These are phyloP conservation scores for Phaseolus coccineus DNA, from an alignment of 331 rosid genomes.

Conservation along the genomic window DNA sequence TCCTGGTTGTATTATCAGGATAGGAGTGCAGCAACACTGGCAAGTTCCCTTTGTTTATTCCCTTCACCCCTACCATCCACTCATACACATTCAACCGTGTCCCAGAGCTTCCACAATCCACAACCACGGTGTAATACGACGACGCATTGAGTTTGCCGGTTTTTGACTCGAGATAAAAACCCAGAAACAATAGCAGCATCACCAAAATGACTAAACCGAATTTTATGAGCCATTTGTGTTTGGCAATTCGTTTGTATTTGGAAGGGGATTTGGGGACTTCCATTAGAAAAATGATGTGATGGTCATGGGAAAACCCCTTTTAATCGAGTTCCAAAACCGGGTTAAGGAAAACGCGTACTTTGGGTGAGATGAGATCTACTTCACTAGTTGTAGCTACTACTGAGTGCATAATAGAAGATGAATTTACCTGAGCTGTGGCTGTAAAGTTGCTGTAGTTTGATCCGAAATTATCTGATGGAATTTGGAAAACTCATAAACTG, in stretches of 20 bases:
- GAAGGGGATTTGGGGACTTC: constrained; percentile 74
- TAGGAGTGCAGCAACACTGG: constrained; percentile 67
- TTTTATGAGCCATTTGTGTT: constrained; percentile 46
- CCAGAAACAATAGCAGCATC: constrained; percentile 51
- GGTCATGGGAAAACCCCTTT: constrained; percentile 10
- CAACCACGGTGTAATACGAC: constrained; percentile 69
- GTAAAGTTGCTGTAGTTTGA: constrained; percentile 12
- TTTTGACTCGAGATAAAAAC: constrained; percentile 55
- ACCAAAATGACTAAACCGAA: constrained; percentile 38
- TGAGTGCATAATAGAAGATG: constrained; percentile 10
- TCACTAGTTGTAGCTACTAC: background rate
- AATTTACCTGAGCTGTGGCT: constrained; percentile 22
- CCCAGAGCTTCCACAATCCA: constrained; percentile 68
- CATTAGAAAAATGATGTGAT: constrained; percentile 47
- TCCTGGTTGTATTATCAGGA: constrained; percentile 60
- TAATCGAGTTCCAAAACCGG: background rate
- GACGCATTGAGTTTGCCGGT: background rate
- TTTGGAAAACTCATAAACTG: background rate
- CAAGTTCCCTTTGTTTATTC: constrained; percentile 42
- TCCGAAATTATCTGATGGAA: constrained; percentile 31
- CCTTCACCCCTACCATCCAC: constrained; percentile 51
- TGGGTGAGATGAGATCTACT: constrained; percentile 13
- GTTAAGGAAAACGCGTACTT: background rate
- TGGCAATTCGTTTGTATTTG: constrained; percentile 55
- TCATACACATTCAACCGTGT: constrained; percentile 71